Base-by-base conservation (phyloP, 768 basidiomycete species). In the Agrocybe chaxingu region DNA sequence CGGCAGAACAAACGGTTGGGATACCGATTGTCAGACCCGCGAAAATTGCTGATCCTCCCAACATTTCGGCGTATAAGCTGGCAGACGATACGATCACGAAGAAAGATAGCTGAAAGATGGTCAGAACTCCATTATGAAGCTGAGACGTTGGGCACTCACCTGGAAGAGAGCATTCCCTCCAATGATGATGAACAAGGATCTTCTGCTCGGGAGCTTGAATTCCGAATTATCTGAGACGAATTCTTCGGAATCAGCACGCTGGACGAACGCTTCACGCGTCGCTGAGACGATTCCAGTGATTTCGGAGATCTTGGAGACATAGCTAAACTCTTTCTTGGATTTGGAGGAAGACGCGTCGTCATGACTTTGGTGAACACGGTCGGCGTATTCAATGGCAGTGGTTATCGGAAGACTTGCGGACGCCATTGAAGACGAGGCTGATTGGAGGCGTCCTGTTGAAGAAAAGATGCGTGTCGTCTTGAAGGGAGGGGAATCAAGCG, bases 41-140 rank as follows among this genome's bases (percentile, higher is more conserved):
- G 62, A 88, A 89, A 0, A 81, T 83, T 12, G 82, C 70, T n/a
- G 70, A 76, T 12, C 85, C 86, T 18, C 84, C 84, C 6, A 87
- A 69, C 54, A 78, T 70, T 51, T 79, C 72, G 0, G 83, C 80
- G 58, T 88, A 87, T 45, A 73, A 70, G 57, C 78, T 80, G 1
- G 84, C 80, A 1, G 85, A 84, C 2, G 85, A 82, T 3, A 88
- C 80, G 39, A 85, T 72, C 49, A 86, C 77, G 63, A 85, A 88
- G 66, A 87, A 87, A 0, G 82, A 79, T 3, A 83, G 60, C 86
- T 87, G 30, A 45, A 16, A 1, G 16, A 16, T 1, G 16, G 16
- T 16, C 16, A 16, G n/a, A 16, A 16, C 16, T 16, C 16, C 1
- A 16, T n/a, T n/a, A 16, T 16, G 16, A 16, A 16, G 16, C 87